Conservation (phyloP, 352 stramenopile species). For the Globisporangium solare region DNA sequence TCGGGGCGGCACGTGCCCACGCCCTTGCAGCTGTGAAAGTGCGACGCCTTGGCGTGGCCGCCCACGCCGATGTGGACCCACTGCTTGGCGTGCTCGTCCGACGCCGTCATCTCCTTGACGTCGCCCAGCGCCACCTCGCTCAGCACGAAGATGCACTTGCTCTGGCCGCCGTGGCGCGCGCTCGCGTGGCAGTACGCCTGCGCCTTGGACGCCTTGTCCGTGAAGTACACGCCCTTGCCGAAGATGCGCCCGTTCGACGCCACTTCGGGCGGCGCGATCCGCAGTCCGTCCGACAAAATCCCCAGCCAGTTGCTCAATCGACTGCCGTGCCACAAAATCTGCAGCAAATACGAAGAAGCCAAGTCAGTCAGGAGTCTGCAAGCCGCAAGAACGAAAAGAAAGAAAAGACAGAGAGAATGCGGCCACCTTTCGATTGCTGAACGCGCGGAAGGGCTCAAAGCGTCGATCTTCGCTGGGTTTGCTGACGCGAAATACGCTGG, state of each 20-base stretch:
- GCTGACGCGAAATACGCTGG: slow-evolving; percentile 59
- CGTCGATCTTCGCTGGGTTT: slow-evolving; percentile 42
- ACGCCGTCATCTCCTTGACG: slow-evolving; percentile 54
- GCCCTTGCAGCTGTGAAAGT: slow-evolving; percentile 64
- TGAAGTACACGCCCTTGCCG: slow-evolving; percentile 86
- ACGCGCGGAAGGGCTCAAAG: slow-evolving; percentile 43
- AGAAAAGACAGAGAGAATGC: too few relatives aligned
- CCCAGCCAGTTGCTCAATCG: slow-evolving; percentile 78
- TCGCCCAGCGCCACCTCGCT: slow-evolving; percentile 68
- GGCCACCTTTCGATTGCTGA: slow-evolving; percentile 51
- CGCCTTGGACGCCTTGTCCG: slow-evolving; percentile 78
- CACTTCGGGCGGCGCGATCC: slow-evolving; percentile 76
- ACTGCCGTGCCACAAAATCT: slow-evolving; percentile 88
- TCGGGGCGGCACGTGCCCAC: slow-evolving; percentile 59
- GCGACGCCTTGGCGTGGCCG: slow-evolving; percentile 28
- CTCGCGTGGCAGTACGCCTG: slow-evolving; percentile 60
- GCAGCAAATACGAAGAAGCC: too few relatives aligned
- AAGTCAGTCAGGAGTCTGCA: too few relatives aligned
- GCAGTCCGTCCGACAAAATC: slow-evolving; percentile 76
- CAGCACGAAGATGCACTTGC: slow-evolving; percentile 48
- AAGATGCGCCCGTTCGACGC: slow-evolving; percentile 73
- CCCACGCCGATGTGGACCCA: slow-evolving; percentile 40
- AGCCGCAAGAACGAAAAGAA: too few relatives aligned
- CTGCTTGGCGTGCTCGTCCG: slow-evolving; percentile 42
- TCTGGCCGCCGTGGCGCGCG: slow-evolving; percentile 30